phyloP scores from a whole-genome alignment of 352 stramenopile genomes.

The Phytophthora melonis region DNA sequence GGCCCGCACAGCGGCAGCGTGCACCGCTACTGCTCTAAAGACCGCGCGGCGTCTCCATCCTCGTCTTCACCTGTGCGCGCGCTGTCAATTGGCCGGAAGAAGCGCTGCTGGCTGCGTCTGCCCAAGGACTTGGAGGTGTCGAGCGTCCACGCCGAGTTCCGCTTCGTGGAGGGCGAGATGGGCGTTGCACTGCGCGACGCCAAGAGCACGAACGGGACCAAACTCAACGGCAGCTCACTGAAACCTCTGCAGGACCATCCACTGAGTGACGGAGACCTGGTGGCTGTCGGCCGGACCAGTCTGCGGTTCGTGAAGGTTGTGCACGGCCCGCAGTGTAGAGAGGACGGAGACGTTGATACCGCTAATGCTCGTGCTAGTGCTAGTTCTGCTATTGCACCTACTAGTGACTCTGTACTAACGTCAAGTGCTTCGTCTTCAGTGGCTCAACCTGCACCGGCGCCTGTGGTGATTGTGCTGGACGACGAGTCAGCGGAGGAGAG shows the following conservation, averaged over 20 bases:
- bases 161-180: slow-evolving; percentile 6
- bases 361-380: not conserved
- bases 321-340: slow-evolving; percentile 27
- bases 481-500: slow-evolving; percentile 13
- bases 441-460: not conserved
- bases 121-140: slow-evolving; percentile 69
- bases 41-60: not conserved
- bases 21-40: slow-evolving; percentile 21
- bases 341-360: slow-evolving; percentile 3
- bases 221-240: slow-evolving; percentile 53
- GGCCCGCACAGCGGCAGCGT: slow-evolving; percentile 32
- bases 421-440: slow-evolving; percentile 21
- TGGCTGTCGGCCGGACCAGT: slow-evolving; percentile 52
- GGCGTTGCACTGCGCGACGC: slow-evolving; percentile 38
- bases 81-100: slow-evolving; percentile 59
- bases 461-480: slow-evolving; percentile 28
- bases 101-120: slow-evolving; percentile 61
- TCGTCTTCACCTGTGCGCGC: not conserved
- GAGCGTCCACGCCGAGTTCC: slow-evolving; percentile 60
- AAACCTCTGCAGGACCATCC: slow-evolving; percentile 32
- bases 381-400: not conserved
- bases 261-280: slow-evolving; percentile 49
- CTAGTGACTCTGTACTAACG: slow-evolving; percentile 7
- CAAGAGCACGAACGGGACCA: slow-evolving; percentile 72
- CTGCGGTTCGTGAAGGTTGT: slow-evolving; percentile 44